Percentiles rank a stretch among this genome's conserved stretches.
Evolutionary conservation across 495 filamentous ascomycete species (phyloP).

Genomic region (Filosporella fistucella): DNA sequence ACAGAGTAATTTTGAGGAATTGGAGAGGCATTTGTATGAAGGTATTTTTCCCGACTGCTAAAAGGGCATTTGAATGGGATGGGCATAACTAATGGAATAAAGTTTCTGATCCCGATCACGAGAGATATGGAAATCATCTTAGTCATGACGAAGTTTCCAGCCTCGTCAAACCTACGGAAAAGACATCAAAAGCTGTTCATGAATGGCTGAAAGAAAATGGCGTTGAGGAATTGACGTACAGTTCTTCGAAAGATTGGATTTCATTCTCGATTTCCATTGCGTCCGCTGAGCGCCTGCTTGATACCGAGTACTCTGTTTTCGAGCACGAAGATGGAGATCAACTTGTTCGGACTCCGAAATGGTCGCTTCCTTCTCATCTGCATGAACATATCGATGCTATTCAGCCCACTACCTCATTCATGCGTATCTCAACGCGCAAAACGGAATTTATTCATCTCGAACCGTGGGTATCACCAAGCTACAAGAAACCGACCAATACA

Average conservation of each 20-base stretch:
- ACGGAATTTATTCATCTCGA: neutral
- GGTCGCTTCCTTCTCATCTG: conserved; percentile 48
- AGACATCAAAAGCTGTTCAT: conserved; percentile 34
- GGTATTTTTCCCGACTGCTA: conserved; percentile 16
- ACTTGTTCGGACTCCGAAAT: conserved; percentile 33
- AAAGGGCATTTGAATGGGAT: too few relatives aligned
- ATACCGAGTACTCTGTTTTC: conserved; percentile 54
- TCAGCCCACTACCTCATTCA: conserved; percentile 63
- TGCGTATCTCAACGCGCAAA: conserved; percentile 20
- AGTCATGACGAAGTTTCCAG: conserved; percentile 30
- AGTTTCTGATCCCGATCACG: conserved; percentile 33
- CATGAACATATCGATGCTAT: conserved; percentile 56
- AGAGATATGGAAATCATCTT: conserved; percentile 40
- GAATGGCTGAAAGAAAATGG: conserved; percentile 45
- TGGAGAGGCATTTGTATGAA: conserved; percentile 46
- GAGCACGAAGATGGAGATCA: conserved; percentile 36
- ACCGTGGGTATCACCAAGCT: conserved; percentile 3
- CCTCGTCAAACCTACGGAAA: conserved; percentile 28
- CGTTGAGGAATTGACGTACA: conserved; percentile 37
- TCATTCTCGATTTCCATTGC: conserved; percentile 44
- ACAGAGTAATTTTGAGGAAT: conserved; percentile 43
- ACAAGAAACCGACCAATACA: conserved; percentile 6
- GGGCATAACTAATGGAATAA: neutral
- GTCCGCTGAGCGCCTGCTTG: conserved; percentile 50
- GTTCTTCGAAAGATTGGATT: conserved; percentile 42